Evolutionary conservation across 176 grass and related monocot species (phyloP).

Genomic region (Carex myosuroides): DNA sequence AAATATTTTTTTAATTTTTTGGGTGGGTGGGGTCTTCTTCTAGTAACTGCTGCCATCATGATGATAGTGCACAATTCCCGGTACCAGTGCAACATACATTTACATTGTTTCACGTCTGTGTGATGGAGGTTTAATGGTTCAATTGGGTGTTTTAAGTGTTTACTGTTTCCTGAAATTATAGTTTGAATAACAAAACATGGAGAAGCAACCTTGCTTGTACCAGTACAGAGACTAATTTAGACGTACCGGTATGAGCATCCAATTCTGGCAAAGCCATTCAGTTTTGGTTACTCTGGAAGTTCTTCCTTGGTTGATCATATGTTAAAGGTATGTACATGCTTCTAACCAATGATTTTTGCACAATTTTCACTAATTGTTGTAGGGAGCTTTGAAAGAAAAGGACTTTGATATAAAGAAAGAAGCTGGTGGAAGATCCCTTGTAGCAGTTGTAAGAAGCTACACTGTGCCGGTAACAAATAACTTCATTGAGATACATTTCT

Average conservation of each 20-base stretch:
- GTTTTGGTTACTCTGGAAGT: background rate
- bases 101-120: background rate
- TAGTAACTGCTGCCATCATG: background rate
- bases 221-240: background rate
- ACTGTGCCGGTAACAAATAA: conserved; percentile 53
- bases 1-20: no score
- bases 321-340: background rate
- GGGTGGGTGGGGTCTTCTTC: background rate
- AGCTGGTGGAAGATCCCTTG: conserved; percentile 54
- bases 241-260: background rate
- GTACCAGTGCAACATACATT: background rate
- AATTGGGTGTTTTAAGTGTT: background rate
- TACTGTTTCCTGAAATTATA: background rate
- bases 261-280: background rate
- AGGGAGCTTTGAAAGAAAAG: conserved; percentile 58
- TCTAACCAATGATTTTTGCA: background rate
- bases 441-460: conserved; percentile 48
- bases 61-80: background rate
- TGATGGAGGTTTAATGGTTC: background rate
- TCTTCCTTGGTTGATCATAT: background rate
- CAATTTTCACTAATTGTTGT: background rate
- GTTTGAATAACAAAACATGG: background rate
- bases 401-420: conserved; percentile 82
- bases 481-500: conserved; percentile 90
- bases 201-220: background rate